Base-by-base conservation (phyloP, 2,329 filamentous ascomycete species). In the Eutypella sp. region DNA sequence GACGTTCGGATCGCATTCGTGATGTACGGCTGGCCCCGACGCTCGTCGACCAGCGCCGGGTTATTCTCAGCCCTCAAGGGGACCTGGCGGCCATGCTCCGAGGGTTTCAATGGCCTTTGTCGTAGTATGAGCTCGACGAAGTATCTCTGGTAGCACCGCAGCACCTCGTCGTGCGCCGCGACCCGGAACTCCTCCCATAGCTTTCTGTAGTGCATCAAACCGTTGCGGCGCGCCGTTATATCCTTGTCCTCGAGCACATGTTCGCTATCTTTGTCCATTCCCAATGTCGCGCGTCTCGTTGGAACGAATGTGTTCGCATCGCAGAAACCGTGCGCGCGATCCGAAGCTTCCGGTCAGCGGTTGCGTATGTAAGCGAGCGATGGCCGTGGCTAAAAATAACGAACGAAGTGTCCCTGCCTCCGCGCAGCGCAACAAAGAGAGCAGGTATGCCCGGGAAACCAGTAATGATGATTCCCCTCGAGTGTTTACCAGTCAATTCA, bases 1-100 rank as follows among this genome's bases (percentile, higher is more conserved):
- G 86, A 89, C 0, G 87, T 92, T 36, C 89, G 82, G 53, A 95
- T 92, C 54, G 76, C 81, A 63, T 81, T 81, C 44, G 73, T 73
- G 39, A 79, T 60, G 61, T 73, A 81, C 6, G 69, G 54, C 36
- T 67, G 64, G 37, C 74, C 75, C 23, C 75, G 73, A 45, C 75
- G 70, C 29, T 73, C 63, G 56, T 81, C 77, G 44, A 74, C 56
- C 20, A 80, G 63, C 16, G 69, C 64, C 33, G 64, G 53, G 27
- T 64, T 57, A 41, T 64, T 60, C 51, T 68, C 62, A 51, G 72
- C 55, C 42, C 57, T 57, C 31, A 76, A 61, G 5, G 72, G 72
- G 19, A 77, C 66, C 46, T 67, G 70, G 11, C 74, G 70, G 25
- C 89, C 89, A 63, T 92, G 84, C 53, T 84, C 81, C 47, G 83